phyloP scores from a whole-genome alignment of 805 yeast genomes.

The Pichia phayaonensis region DNA sequence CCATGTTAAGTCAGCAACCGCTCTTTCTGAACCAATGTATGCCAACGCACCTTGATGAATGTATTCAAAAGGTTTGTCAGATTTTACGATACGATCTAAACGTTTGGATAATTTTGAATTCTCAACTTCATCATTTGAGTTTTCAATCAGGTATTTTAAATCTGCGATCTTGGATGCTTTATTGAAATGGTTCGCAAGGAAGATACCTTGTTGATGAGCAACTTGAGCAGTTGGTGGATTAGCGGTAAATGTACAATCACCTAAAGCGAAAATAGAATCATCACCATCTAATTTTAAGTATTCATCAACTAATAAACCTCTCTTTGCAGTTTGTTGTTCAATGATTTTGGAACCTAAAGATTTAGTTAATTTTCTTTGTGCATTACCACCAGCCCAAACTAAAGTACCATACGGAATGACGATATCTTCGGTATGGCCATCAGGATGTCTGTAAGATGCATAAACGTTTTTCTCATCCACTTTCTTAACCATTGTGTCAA shows the following conservation, averaged over 20 bases:
- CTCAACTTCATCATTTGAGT: constrained; percentile 32
- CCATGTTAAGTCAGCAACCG: constrained; percentile 84
- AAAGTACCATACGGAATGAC: constrained; percentile 82
- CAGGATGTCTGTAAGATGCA: constrained; percentile 59
- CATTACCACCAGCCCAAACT: constrained; percentile 98
- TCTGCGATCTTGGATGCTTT: constrained; percentile 56
- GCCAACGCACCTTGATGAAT: constrained; percentile 90
- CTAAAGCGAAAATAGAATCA: constrained; percentile 74
- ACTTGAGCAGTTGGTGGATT: constrained; percentile 97
- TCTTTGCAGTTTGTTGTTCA: constrained; percentile 75
- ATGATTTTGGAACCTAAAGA: constrained; percentile 62
- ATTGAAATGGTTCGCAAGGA: constrained; percentile 65
- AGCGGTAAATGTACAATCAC: constrained; percentile 91
- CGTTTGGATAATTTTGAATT: constrained; percentile 32
- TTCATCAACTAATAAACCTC: constrained; percentile 85
- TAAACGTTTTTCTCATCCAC: constrained; percentile 66
- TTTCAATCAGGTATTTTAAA: constrained; percentile 36
- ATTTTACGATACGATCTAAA: constrained; percentile 33
- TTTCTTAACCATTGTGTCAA: constrained; percentile 82
- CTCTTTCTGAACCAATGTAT: constrained; percentile 87
- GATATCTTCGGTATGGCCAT: constrained; percentile 52
- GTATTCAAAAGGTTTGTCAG: constrained; percentile 61
- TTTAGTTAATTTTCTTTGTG: constrained; percentile 69
- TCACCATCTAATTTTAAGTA: constrained; percentile 77
- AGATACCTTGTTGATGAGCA: constrained; percentile 89